Conservation (phyloP, 108 stramenopile species). For the Stephanodiscus triporus region DNA sequence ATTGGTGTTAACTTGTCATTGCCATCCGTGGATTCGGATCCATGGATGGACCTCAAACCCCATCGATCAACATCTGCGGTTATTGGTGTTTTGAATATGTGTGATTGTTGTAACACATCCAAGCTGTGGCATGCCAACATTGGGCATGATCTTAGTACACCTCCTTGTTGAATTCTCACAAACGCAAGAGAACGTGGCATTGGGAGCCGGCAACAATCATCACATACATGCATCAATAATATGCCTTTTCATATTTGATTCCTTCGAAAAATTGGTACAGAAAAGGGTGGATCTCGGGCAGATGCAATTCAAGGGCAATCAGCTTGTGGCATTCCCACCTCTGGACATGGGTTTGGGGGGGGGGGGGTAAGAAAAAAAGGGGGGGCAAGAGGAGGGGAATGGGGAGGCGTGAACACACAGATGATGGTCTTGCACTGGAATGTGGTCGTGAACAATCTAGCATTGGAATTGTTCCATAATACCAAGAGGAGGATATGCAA, state of each 20-base stretch:
- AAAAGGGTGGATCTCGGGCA: slow-evolving; percentile 42
- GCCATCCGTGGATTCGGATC: too few species aligned
- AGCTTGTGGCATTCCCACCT: slow-evolving; percentile 84
- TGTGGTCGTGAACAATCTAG: slow-evolving; percentile 84
- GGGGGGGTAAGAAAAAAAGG: too few species aligned
- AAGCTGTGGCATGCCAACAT: slow-evolving; percentile 63
- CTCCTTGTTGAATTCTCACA: too few species aligned
- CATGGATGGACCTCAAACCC: slow-evolving; percentile 77
- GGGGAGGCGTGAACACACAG: slow-evolving; percentile 45
- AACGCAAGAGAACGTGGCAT: too few species aligned
- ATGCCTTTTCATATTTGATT: slow-evolving; percentile 80
- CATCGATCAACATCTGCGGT: slow-evolving; percentile 73
- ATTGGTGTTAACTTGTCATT: too few species aligned
- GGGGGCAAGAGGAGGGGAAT: too few species aligned
- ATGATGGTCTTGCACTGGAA: slow-evolving; percentile 86
- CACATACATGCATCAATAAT: slow-evolving; percentile 24
- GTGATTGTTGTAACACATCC: slow-evolving; percentile 59
- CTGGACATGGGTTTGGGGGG: slow-evolving; percentile 30
- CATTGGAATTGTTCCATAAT: slow-evolving; percentile 68
- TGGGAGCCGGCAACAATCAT: slow-evolving; percentile 13
- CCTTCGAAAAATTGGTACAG: slow-evolving; percentile 63
- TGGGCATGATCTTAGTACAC: slow-evolving; percentile 51
- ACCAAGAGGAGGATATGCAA: slow-evolving; percentile 66
- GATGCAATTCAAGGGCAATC: slow-evolving; percentile 35
- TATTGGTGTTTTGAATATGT: slow-evolving; percentile 76